Conservation (phyloP, 176 grass and related monocot species). For the Otatea glauca region DNA sequence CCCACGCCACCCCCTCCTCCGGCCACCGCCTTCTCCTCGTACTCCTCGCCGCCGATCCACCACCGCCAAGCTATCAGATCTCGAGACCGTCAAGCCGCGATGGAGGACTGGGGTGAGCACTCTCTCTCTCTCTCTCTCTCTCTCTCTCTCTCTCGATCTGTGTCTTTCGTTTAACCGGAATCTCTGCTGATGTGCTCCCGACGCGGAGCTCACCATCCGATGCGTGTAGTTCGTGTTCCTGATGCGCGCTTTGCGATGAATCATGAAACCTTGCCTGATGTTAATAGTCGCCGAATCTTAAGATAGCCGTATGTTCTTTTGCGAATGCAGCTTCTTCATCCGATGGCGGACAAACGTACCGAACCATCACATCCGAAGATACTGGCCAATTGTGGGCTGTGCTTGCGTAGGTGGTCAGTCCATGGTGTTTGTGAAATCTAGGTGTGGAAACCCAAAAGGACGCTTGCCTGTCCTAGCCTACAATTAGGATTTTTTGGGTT, state of each 20-base stretch:
- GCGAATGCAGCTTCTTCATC: neutral
- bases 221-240: neutral
- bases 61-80: constrained; percentile 30
- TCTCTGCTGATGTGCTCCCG: neutral
- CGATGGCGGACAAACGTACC: neutral
- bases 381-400: neutral
- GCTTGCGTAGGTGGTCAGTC: neutral
- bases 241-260: neutral
- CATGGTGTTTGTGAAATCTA: neutral
- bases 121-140: neutral
- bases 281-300: neutral
- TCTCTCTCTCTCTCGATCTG: neutral
- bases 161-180: neutral
- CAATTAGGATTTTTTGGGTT: neutral
- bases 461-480: neutral
- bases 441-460: no score
- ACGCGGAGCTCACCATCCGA: neutral
- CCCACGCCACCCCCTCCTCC: no score
- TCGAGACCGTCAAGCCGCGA: constrained; percentile 13
- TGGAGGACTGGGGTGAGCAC: constrained; percentile 66
- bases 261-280: neutral
- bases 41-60: no score
- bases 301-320: neutral
- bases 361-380: no score
- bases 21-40: no score